phyloP scores from a whole-genome alignment of 1,284 basidiomycete genomes.

The Coriolopsis trogii region DNA sequence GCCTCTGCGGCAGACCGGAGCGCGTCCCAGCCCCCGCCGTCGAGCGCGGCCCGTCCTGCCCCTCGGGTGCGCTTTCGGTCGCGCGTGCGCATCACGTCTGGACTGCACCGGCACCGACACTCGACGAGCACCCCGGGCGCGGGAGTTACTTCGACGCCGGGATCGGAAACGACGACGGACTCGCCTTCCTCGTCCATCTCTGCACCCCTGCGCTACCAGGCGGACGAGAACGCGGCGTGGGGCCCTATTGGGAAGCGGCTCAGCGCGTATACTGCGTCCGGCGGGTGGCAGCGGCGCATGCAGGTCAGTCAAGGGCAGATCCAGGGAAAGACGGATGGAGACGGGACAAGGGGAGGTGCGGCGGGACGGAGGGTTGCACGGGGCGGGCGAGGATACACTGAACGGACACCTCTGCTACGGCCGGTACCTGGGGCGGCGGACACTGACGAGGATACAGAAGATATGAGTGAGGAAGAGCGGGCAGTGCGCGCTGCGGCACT shows the following conservation, averaged over 20 bases:
- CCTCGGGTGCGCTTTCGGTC: constrained; percentile 56
- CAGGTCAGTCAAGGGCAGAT: constrained; percentile 1
- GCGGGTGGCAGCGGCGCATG: constrained; percentile 30
- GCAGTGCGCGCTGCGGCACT: constrained; percentile 28
- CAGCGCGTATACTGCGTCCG: constrained; percentile 35
- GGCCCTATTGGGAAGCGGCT: constrained; percentile 61
- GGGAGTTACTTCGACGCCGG: constrained; percentile 26
- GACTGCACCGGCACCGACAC: constrained; percentile 39
- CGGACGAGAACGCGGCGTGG: constrained; percentile 56
- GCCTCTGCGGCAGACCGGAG: too few relatives aligned
- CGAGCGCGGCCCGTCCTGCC: constrained; percentile 21
- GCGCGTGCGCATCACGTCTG: constrained; percentile 57
- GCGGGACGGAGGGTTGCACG: constrained; percentile 8
- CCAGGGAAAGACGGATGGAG: neutral
- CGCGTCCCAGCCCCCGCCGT: constrained; percentile 17
- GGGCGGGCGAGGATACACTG: constrained; percentile 23
- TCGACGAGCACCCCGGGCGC: constrained; percentile 15
- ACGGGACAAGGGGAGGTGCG: constrained; percentile 1
- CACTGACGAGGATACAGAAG: constrained; percentile 16
- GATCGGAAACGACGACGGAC: constrained; percentile 54
- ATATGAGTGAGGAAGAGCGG: constrained; percentile 33
- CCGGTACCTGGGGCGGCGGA: constrained; percentile 16
- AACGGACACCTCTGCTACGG: constrained; percentile 37
- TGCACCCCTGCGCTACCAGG: constrained; percentile 62
- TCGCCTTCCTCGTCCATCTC: constrained; percentile 76